Conservation (phyloP, 192 early-diverging fungal genomes). For the Podila minutissima region DNA sequence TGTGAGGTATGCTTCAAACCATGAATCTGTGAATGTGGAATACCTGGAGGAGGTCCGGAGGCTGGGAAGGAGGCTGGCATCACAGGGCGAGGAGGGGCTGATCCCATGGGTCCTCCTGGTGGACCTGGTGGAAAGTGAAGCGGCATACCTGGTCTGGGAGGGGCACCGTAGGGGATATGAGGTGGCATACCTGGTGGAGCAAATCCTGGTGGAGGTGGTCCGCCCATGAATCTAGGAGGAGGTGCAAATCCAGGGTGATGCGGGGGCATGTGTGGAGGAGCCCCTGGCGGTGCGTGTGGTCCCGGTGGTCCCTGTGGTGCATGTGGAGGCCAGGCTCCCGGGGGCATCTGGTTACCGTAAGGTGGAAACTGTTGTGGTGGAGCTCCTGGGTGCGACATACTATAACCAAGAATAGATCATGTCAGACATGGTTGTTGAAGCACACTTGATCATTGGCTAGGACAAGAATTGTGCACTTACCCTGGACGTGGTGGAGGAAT, state of each 20-base stretch:
- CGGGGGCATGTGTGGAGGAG: conserved; percentile 51
- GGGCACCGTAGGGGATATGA: not conserved
- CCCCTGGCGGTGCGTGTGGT: conserved; percentile 8
- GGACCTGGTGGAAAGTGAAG: conserved; percentile 25
- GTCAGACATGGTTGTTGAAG: not conserved
- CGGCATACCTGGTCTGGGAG: conserved; percentile 35
- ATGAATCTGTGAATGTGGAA: conserved; percentile 37
- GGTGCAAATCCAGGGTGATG: conserved; percentile 60
- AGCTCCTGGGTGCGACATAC: conserved; percentile 34
- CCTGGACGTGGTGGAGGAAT: conserved; percentile 36
- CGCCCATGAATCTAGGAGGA: conserved; percentile 56
- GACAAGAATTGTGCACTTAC: conserved; percentile 14
- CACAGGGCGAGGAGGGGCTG: conserved; percentile 7
- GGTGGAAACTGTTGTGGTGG: conserved; percentile 50
- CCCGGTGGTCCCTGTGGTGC: conserved; percentile 6
- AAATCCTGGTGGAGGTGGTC: conserved; percentile 48
- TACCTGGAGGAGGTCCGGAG: conserved; percentile 28
- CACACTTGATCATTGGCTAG: not conserved
- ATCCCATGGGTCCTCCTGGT: conserved; percentile 15
- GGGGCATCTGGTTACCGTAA: conserved; percentile 45
- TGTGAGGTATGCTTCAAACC: conserved; percentile 51
- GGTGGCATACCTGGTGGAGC: conserved; percentile 45
- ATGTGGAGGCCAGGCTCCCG: conserved; percentile 31
- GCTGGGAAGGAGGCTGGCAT: conserved; percentile 1
- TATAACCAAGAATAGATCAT: conserved; percentile 5